Percentiles rank a stretch among this genome's conserved stretches.
These are phyloP conservation scores for Lactuca sativa DNA, from an alignment of 129 eudicot genomes.

Conservation along the genomic window DNA sequence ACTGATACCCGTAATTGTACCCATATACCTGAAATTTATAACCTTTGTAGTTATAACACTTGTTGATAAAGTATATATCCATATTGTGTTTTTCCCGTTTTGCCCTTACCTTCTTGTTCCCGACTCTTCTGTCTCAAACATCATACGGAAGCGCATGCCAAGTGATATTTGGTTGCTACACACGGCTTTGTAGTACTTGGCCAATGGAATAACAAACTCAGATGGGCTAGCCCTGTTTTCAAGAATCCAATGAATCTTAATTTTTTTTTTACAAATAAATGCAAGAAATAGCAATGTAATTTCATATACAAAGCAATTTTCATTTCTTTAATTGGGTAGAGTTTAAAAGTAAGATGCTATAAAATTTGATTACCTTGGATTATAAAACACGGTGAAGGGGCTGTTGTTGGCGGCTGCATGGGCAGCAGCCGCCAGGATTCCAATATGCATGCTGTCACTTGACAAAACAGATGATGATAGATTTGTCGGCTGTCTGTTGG, in stretches of 20 bases:
- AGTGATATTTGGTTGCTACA: conserved; percentile 81
- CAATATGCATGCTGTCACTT: conserved; percentile 98
- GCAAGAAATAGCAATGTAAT: too few relatives aligned
- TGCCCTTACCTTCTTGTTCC: conserved; percentile 76
- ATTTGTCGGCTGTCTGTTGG: conserved; percentile 79
- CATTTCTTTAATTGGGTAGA: too few relatives aligned
- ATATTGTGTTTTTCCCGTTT: too few relatives aligned
- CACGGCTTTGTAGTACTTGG: conserved; percentile 82
- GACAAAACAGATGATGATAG: conserved; percentile 89
- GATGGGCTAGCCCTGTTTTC: conserved; percentile 94
- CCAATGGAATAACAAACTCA: conserved; percentile 92
- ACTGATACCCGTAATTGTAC: conserved; percentile 90
- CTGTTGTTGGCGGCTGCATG: conserved; percentile 97
- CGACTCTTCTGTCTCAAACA: conserved; percentile 98
- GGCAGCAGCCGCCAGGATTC: conserved; percentile 96
- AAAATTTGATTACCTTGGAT: conserved; percentile 64
- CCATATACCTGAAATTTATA: conserved; percentile 79
- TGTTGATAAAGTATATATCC: too few relatives aligned
- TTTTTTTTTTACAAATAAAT: background rate
- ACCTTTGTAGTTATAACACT: background rate
- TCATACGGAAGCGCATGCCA: conserved; percentile 98
- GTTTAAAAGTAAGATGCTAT: too few relatives aligned
- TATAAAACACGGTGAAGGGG: conserved; percentile 85
- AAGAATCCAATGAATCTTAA: background rate
- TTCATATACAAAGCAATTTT: too few relatives aligned